Percentiles rank a stretch among this genome's conserved stretches.
Evolutionary conservation across 257 asterid genomes (phyloP).

Genomic region (Asclepias syriaca): DNA sequence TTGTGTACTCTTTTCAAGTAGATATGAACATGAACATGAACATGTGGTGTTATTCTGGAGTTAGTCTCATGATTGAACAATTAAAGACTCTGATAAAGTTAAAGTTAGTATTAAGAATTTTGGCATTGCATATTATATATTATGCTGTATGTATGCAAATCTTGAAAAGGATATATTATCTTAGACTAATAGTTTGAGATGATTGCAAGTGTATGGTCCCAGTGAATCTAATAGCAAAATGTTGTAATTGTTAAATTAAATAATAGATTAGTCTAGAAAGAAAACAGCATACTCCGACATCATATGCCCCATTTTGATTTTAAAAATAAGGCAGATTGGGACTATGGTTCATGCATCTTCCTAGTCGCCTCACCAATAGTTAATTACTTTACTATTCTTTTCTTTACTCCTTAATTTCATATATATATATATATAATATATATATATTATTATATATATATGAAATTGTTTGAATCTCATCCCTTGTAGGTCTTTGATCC

Average conservation of each 20-base stretch:
- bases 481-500: no score
- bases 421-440: no score
- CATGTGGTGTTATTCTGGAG: no score
- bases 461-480: no score
- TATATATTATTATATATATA: background rate
- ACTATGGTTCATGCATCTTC: slow-evolving; percentile 19
- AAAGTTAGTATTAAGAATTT: no score
- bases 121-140: background rate
- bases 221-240: background rate
- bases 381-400: background rate
- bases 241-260: no score
- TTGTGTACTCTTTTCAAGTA: no score
- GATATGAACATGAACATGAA: no score
- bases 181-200: background rate
- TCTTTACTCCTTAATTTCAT: background rate
- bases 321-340: background rate
- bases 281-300: background rate
- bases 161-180: background rate
- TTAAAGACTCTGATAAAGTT: no score
- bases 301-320: slow-evolving; percentile 7
- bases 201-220: background rate
- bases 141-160: no score
- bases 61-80: no score
- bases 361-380: background rate
- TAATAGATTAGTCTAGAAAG: background rate